Conservation (phyloP, 768 basidiomycete species). For the Macrolepiota dolichaula region DNA sequence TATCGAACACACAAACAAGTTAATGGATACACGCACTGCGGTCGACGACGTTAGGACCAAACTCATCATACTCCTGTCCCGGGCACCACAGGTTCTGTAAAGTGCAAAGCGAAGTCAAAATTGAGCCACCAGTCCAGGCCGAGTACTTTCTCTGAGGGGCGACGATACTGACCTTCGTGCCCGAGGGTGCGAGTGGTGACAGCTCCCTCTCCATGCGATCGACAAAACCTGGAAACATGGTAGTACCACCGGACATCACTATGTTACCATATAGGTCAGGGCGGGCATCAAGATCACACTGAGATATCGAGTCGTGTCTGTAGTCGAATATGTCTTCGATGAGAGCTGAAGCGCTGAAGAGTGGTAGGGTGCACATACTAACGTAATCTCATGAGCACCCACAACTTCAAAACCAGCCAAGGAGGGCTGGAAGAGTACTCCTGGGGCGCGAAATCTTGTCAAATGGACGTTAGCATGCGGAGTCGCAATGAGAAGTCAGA, state of each 20-base stretch:
- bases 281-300: slow-evolving; percentile 84
- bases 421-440: slow-evolving; percentile 91
- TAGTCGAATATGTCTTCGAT: background rate
- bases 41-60: slow-evolving; percentile 75
- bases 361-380: slow-evolving; percentile 19
- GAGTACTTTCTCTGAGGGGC: slow-evolving; percentile 94
- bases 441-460: slow-evolving; percentile 82
- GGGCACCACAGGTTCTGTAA: slow-evolving; percentile 98
- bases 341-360: slow-evolving; percentile 1
- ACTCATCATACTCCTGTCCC: slow-evolving; percentile 91
- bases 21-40: slow-evolving; percentile 54
- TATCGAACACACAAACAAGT: background rate
- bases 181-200: slow-evolving; percentile 76
- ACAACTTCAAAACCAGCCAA: slow-evolving; percentile 86
- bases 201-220: slow-evolving; percentile 97
- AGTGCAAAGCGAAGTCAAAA: slow-evolving; percentile 84
- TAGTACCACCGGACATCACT: slow-evolving; percentile 86
- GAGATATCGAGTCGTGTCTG: slow-evolving; percentile 79
- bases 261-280: slow-evolving; percentile 80
- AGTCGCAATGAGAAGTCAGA: slow-evolving; percentile 56
- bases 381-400: slow-evolving; percentile 92
- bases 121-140: slow-evolving; percentile 91
- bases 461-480: slow-evolving; percentile 48
- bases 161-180: slow-evolving; percentile 95
- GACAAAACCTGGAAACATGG: slow-evolving; percentile 95